Base-by-base conservation (phyloP, 495 filamentous ascomycete genomes). In the Chaetomidium leptoderma region DNA sequence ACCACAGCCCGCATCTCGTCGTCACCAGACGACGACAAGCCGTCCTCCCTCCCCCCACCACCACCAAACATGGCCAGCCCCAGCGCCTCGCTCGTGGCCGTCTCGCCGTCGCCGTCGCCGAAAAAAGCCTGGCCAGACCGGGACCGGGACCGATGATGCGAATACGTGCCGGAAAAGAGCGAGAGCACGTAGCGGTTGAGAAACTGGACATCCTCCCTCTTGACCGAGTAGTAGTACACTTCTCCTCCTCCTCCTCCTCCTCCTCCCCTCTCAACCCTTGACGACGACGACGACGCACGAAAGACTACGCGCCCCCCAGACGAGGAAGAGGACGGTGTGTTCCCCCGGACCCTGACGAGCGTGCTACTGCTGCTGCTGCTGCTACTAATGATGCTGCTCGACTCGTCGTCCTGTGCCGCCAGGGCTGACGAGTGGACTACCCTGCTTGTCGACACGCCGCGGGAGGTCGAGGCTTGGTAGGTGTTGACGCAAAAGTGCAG, bases 401-500 rank as follows among this genome's bases (percentile, higher is more conserved):
- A 7, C 17, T 32, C 7, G 4, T 19, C 48, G 14, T 53, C 46
- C n/a, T 37, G 29, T 13, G 54, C 36, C 6, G 44, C 19, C 2
- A 62, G 45, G 6, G 62, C 53, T 1, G 60, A 63, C 17, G 61
- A 61, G 43, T 63, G 32, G 17, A 70, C 56, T 2, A 62, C 51
- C 17, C 21, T 40, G n/a, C 57, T 65, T 9, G 43, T 55, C 21
- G 58, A 40, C 13, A 59, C 26, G 6, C 67, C 67, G 13, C 36
- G 17, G 2, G 40, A 33, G 2, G 53, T 57, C 16, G 48, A 49
- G 10, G 56, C 54, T 6, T 58, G 10, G 58, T 70, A 70, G 19
- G 62, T 67, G 43, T 70, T 70, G 37, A 70, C 65, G 42, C 67
- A 70, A 39, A 70, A 70, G 23, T 66, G 63, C 1, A 65, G 47